Conservation (phyloP, 345 rosid genomes). For the Citropsis articulata region DNA sequence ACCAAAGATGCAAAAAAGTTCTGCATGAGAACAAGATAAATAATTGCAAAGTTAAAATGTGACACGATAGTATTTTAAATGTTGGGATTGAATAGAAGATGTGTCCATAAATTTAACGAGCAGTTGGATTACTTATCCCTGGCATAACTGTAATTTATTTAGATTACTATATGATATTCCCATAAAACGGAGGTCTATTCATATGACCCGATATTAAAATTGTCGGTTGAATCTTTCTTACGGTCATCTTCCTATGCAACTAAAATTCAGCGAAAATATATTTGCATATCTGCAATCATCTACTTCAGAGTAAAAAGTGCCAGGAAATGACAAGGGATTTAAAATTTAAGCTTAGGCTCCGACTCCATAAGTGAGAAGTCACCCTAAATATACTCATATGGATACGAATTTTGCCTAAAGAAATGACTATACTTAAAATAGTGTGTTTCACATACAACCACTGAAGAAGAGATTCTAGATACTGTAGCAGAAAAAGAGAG, state of each 20-base stretch:
- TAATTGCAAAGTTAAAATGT: background rate
- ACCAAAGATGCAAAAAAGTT: constrained; percentile 47
- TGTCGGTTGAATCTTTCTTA: background rate
- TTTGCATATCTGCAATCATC: too few relatives aligned
- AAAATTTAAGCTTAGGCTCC: background rate
- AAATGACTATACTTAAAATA: background rate
- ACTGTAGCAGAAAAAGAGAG: background rate
- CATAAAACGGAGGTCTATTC: background rate
- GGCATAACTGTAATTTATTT: background rate
- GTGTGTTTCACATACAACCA: background rate
- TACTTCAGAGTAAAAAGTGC: background rate
- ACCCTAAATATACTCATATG: background rate
- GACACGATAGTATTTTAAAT: background rate
- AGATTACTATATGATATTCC: background rate
- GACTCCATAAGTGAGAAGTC: background rate
- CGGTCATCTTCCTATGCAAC: background rate
- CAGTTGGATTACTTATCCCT: background rate
- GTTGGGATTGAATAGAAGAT: background rate
- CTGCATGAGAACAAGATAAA: constrained; percentile 39
- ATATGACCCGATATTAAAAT: background rate
- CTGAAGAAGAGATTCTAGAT: background rate
- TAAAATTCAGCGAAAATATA: background rate
- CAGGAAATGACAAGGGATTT: background rate
- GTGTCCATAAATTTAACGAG: background rate
- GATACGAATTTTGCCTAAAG: background rate